phyloP scores from a whole-genome alignment of 75 land plant genomes.

The Cunninghamia lanceolata region DNA sequence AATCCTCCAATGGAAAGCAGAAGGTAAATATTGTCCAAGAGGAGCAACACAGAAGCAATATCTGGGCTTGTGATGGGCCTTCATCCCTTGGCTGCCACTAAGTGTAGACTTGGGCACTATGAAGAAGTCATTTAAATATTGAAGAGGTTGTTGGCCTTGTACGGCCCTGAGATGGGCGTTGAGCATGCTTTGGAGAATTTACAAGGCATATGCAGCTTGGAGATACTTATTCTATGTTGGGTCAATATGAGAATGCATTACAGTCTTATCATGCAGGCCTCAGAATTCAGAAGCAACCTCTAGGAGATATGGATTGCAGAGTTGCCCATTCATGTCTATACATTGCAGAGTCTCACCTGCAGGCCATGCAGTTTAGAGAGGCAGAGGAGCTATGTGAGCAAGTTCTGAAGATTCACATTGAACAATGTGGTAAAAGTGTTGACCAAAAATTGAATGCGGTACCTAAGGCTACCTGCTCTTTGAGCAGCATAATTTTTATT shows the following conservation, averaged over 20 bases:
- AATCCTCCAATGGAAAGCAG: too few relatives aligned
- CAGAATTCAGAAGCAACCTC: constrained; percentile 54
- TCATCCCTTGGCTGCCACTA: constrained; percentile 35
- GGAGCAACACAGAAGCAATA: constrained; percentile 1
- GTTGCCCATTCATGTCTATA: constrained; percentile 80
- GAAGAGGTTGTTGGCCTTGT: constrained; percentile 19
- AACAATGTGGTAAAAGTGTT: constrained; percentile 16
- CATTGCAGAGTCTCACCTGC: constrained; percentile 77
- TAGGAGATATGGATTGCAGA: constrained; percentile 68
- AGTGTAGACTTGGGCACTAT: constrained; percentile 32
- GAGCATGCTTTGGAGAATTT: constrained; percentile 38
- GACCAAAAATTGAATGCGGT: too few relatives aligned
- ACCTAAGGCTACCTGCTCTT: too few relatives aligned
- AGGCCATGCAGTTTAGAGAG: constrained; percentile 41
- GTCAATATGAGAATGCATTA: constrained; percentile 31
- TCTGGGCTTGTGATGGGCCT: constrained; percentile 23
- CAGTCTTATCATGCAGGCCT: constrained; percentile 38
- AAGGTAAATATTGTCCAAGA: too few relatives aligned
- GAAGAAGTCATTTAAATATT: constrained; percentile 31
- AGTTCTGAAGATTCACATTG: constrained; percentile 22
- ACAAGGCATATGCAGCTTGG: constrained; percentile 44
- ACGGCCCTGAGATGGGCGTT: constrained; percentile 16
- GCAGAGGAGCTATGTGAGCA: constrained; percentile 36
- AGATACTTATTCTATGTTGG: constrained; percentile 33
- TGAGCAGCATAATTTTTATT: not conserved